These are phyloP conservation scores for Mortierella claussenii DNA, from an alignment of 192 early-diverging fungal species.

Conservation along the genomic window DNA sequence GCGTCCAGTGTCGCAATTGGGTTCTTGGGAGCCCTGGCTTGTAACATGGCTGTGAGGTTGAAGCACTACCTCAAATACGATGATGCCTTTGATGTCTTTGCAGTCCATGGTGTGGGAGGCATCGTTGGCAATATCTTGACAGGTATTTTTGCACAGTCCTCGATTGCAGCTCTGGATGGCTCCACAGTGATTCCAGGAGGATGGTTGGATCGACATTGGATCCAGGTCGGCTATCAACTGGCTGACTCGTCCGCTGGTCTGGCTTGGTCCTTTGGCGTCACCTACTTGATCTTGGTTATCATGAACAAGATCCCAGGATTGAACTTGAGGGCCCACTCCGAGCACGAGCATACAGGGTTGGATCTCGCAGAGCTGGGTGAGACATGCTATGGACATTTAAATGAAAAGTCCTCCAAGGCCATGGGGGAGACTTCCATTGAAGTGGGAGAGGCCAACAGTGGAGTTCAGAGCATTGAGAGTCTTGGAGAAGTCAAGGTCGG, in stretches of 20 bases:
- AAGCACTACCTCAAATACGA: constrained; percentile 91
- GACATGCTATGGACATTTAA: constrained; percentile 60
- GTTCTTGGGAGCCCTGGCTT: constrained; percentile 72
- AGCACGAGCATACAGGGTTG: constrained; percentile 73
- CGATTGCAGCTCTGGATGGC: constrained; percentile 78
- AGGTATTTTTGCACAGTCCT: constrained; percentile 88
- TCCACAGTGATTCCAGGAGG: constrained; percentile 70
- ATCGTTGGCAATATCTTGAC: constrained; percentile 88
- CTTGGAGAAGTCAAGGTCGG: constrained; percentile 17
- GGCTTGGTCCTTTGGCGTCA: constrained; percentile 79
- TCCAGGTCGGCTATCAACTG: constrained; percentile 85
- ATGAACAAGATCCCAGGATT: constrained; percentile 86
- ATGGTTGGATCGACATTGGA: constrained; percentile 69
- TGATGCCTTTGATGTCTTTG: constrained; percentile 93
- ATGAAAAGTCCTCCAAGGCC: constrained; percentile 55
- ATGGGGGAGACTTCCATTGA: too few relatives aligned
- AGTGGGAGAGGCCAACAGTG: constrained; percentile 39
- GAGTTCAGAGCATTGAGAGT: constrained; percentile 31
- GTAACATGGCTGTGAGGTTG: constrained; percentile 84
- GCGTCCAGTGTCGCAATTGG: constrained; percentile 88
- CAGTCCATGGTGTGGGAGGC: constrained; percentile 89
- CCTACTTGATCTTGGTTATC: constrained; percentile 75
- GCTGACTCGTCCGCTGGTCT: constrained; percentile 79
- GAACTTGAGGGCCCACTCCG: constrained; percentile 77
- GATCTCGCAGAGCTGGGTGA: constrained; percentile 91